phyloP scores from a whole-genome alignment of 331 rosid species.

The Quercus tomentella region DNA sequence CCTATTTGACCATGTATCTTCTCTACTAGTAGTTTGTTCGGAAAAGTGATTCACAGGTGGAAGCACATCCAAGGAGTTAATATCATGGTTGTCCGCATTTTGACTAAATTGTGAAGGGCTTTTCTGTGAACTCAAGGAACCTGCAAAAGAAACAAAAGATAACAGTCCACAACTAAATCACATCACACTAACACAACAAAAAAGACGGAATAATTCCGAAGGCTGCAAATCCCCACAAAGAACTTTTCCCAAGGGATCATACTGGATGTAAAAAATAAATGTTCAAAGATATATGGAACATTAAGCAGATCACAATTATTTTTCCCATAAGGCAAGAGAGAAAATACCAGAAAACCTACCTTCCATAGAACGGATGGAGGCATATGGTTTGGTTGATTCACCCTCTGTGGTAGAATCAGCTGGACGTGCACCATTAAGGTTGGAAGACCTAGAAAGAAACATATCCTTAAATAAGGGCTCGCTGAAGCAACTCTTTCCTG shows the following conservation, averaged over 20 bases:
- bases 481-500: slow-evolving; percentile 86
- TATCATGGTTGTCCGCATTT: slow-evolving; percentile 54
- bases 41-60: slow-evolving; percentile 46
- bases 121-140: slow-evolving; percentile 65
- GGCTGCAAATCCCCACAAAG: slow-evolving; percentile 12
- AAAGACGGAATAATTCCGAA: slow-evolving; percentile 6
- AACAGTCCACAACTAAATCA: slow-evolving; percentile 2
- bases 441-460: slow-evolving; percentile 51
- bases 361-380: slow-evolving; percentile 53
- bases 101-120: slow-evolving; percentile 68
- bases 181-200: background rate
- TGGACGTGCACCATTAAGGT: slow-evolving; percentile 32
- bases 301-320: slow-evolving; percentile 7
- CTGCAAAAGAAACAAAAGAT: slow-evolving; percentile 39
- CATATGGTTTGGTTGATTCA: slow-evolving; percentile 56
- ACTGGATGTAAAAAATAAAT: slow-evolving; percentile 11
- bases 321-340: slow-evolving; percentile 8
- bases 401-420: slow-evolving; percentile 49
- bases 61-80: slow-evolving; percentile 47
- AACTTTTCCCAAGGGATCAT: slow-evolving; percentile 14
- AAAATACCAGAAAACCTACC: slow-evolving; percentile 49
- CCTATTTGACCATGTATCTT: slow-evolving; percentile 78
- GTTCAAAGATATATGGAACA: background rate
- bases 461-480: slow-evolving; percentile 64
- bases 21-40: slow-evolving; percentile 61